Evolutionary conservation across 495 filamentous ascomycete species (phyloP).

Genomic region (Oidiodendron maius): DNA sequence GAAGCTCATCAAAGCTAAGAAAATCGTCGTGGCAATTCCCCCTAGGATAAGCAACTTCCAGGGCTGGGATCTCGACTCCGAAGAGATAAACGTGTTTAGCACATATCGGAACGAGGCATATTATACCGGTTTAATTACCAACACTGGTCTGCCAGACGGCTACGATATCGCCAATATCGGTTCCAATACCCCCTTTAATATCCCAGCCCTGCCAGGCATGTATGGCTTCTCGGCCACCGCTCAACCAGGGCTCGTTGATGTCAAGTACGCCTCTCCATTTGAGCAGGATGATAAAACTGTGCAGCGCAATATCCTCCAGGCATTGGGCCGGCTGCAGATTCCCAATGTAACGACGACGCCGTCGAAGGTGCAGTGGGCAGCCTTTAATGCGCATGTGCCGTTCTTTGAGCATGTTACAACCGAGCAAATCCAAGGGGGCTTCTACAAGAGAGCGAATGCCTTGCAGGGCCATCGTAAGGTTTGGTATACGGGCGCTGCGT

Average conservation of each 20-base stretch:
- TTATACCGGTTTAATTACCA: constrained; percentile 36
- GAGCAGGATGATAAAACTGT: background rate
- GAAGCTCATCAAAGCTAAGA: constrained; percentile 34
- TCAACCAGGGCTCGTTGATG: background rate
- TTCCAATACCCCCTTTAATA: constrained; percentile 22
- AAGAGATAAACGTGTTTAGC: constrained; percentile 35
- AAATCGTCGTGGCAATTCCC: constrained; percentile 40
- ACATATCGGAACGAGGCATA: constrained; percentile 35
- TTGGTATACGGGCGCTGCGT: constrained; percentile 47
- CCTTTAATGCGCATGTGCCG: no score
- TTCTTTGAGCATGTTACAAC: constrained; percentile 29
- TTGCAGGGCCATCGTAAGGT: constrained; percentile 48
- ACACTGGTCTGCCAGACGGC: constrained; percentile 28
- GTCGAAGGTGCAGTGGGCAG: no score
- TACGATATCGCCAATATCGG: constrained; percentile 25
- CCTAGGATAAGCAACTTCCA: constrained; percentile 29
- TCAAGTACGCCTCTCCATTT: background rate
- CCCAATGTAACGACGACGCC: background rate
- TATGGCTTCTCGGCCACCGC: background rate
- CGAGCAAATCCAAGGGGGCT: constrained; percentile 36
- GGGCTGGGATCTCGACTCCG: constrained; percentile 28
- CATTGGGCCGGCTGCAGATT: background rate
- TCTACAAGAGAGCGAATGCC: constrained; percentile 40
- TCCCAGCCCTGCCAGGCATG: background rate
- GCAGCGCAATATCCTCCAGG: background rate